Evolutionary conservation across 192 early-diverging fungal genomes (phyloP).

Genomic region (Coemansia sp.): DNA sequence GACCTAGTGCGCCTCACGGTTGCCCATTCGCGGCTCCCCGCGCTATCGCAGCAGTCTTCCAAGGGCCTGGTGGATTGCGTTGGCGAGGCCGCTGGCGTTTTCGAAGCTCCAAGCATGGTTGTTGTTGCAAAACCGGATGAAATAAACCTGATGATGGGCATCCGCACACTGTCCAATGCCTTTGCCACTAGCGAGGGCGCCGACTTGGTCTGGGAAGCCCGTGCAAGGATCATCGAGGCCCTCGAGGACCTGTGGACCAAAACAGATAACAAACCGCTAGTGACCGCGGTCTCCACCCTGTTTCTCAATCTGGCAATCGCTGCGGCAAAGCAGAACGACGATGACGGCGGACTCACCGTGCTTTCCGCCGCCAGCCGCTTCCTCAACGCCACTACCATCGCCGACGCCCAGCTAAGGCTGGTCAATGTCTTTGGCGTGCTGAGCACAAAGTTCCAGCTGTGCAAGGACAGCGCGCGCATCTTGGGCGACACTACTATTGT

Average conservation of each 20-base stretch:
- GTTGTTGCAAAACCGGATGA: conserved; percentile 53
- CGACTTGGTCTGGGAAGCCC: conserved; percentile 37
- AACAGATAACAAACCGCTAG: conserved; percentile 32
- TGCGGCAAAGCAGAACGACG: conserved; percentile 16
- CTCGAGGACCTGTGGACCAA: conserved; percentile 35
- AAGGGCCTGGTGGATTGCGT: conserved; percentile 53
- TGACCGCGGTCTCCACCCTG: conserved; percentile 27
- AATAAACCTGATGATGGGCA: conserved; percentile 78
- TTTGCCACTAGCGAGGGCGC: conserved; percentile 61
- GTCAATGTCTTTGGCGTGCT: conserved; percentile 50
- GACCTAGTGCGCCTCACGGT: conserved; percentile 73
- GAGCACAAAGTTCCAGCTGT: conserved; percentile 44
- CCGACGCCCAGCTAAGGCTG: conserved; percentile 46
- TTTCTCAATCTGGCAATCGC: conserved; percentile 45
- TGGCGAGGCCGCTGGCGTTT: conserved; percentile 29
- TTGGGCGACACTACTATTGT: conserved; percentile 49
- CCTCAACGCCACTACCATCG: conserved; percentile 17
- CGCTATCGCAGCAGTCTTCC: conserved; percentile 47
- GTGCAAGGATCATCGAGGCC: conserved; percentile 24
- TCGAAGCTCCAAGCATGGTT: conserved; percentile 18
- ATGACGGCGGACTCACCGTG: conserved; percentile 41
- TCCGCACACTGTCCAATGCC: conserved; percentile 73
- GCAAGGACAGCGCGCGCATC: conserved; percentile 51
- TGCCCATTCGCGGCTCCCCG: conserved; percentile 52
- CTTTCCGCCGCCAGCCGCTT: conserved; percentile 40